These are phyloP conservation scores for Colletotrichum plurivorum DNA, from an alignment of 2,329 filamentous ascomycete genomes.

Conservation along the genomic window DNA sequence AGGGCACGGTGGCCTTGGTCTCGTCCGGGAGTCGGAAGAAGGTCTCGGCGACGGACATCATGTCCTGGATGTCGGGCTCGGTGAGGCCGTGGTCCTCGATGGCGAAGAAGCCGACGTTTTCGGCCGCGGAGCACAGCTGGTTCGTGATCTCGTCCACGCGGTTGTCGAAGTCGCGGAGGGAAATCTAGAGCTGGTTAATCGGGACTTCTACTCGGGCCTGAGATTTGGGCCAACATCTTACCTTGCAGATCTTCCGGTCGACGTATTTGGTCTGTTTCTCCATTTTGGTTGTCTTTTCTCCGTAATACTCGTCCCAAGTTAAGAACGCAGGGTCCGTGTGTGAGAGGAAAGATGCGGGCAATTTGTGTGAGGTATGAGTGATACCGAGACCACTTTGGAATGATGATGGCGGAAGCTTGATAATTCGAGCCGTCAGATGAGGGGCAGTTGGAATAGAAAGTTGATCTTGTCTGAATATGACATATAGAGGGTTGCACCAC, in stretches of 20 bases:
- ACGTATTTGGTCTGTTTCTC: conserved; percentile 29
- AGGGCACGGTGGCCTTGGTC: conserved; percentile 68
- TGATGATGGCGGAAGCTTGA: too few species aligned
- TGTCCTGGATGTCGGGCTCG: conserved; percentile 61
- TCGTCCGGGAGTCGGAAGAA: conserved; percentile 69
- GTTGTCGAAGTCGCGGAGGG: conserved; percentile 65
- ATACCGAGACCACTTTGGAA: too few species aligned
- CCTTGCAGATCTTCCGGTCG: conserved; percentile 21
- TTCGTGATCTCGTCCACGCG: conserved; percentile 68
- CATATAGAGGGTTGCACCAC: too few species aligned
- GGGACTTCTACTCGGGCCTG: neutral
- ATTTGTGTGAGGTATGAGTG: too few species aligned
- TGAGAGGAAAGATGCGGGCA: neutral
- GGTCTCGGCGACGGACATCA: conserved; percentile 63
- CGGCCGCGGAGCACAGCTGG: conserved; percentile 67
- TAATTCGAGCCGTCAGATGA: too few species aligned
- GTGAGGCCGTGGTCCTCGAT: conserved; percentile 69
- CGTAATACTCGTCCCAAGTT: too few species aligned
- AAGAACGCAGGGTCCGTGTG: neutral
- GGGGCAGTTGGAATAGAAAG: too few species aligned
- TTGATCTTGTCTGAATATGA: too few species aligned
- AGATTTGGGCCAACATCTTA: neutral
- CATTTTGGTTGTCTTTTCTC: neutral
- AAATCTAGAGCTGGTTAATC: conserved; percentile 55
- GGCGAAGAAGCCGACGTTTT: conserved; percentile 73